Conservation (phyloP, 2,329 filamentous ascomycete genomes). For the Xylaria arbuscula region DNA sequence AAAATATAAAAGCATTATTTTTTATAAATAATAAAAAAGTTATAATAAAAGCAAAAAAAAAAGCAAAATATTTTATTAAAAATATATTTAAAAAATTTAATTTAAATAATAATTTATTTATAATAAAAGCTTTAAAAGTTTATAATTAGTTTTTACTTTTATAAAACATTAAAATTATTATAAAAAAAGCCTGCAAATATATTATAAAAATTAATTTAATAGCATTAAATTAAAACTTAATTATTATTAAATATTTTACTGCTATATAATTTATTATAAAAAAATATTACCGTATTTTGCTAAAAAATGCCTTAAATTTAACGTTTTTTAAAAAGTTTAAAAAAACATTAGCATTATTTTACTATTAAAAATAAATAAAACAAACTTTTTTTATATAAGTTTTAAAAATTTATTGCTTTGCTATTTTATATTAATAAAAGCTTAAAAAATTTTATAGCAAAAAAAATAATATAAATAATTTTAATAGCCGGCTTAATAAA, state of each 20-base stretch:
- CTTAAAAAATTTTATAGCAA: conserved; percentile 9
- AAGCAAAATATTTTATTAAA: background rate
- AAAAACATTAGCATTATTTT: conserved; percentile 12
- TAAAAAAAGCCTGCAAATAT: conserved; percentile 25
- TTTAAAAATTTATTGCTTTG: conserved; percentile 21
- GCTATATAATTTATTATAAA: conserved; percentile 3
- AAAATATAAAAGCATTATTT: conserved; percentile 20
- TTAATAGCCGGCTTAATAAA: conserved; percentile 8
- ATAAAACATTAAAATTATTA: conserved; percentile 13
- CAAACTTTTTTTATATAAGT: conserved; percentile 17
- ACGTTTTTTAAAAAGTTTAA: conserved; percentile 15
- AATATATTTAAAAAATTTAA: background rate
- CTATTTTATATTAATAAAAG: conserved; percentile 23
- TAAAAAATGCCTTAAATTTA: conserved; percentile 20
- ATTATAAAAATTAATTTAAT: conserved; percentile 19
- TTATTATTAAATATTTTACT: conserved; percentile 18
- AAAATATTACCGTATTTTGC: conserved; percentile 5
- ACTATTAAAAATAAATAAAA: conserved; percentile 8
- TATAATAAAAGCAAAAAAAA: conserved; percentile 9
- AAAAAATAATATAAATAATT: conserved; percentile 24
- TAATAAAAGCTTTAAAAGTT: background rate
- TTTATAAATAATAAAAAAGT: conserved; percentile 5
- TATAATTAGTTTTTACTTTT: conserved; percentile 1
- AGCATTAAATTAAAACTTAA: conserved; percentile 11
- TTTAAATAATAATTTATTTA: background rate